Conservation (phyloP, 148 eudicot genomes). For the Rhododendron kiyosumense region DNA sequence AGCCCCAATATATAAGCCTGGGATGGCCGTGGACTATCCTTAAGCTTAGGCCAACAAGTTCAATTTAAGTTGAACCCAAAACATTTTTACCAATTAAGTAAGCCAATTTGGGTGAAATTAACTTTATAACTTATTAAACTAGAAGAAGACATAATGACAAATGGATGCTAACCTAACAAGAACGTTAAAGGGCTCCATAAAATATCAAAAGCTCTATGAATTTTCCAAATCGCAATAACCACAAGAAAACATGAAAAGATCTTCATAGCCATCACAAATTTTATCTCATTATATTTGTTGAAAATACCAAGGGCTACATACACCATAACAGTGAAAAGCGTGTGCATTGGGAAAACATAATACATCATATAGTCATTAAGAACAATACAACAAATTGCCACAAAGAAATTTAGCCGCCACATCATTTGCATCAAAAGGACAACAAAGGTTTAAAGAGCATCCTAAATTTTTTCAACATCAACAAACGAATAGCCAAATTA, state of each 20-base stretch:
- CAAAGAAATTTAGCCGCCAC: constrained; percentile 93
- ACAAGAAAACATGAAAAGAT: constrained; percentile 58
- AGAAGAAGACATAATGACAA: background rate
- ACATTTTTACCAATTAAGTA: background rate
- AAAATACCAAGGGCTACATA: constrained; percentile 91
- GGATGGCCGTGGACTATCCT: background rate
- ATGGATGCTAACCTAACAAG: constrained; percentile 50
- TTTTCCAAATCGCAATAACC: constrained; percentile 76
- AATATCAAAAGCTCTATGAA: constrained; percentile 75
- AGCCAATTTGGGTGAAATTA: too few relatives aligned
- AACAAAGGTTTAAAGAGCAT: background rate
- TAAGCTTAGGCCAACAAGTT: background rate
- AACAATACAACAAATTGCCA: constrained; percentile 70
- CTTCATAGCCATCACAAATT: constrained; percentile 67
- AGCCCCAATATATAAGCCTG: background rate
- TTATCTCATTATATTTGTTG: constrained; percentile 70
- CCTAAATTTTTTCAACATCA: background rate
- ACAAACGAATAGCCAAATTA: background rate
- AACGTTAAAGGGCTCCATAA: constrained; percentile 72
- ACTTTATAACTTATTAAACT: background rate
- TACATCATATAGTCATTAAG: constrained; percentile 82
- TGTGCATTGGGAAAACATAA: constrained; percentile 93
- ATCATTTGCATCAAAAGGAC: constrained; percentile 68
- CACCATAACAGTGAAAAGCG: constrained; percentile 88
- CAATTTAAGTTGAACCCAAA: background rate